Percentiles rank a stretch among this genome's conserved stretches.
These are phyloP conservation scores for Cyclocybe aegerita DNA, from an alignment of 768 basidiomycete species.

Conservation along the genomic window DNA sequence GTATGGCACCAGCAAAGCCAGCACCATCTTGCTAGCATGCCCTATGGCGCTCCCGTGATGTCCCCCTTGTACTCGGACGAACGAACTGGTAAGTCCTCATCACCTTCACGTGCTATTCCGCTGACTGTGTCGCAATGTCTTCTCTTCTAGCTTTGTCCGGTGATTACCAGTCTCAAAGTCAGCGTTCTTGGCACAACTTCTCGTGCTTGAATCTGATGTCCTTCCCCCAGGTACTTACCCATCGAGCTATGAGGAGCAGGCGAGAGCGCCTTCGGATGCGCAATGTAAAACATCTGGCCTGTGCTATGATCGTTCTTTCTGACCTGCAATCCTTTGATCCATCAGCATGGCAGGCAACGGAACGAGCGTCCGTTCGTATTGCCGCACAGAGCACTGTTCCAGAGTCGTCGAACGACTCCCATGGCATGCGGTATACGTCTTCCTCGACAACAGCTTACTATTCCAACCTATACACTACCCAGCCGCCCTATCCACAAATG, in stretches of 20 bases:
- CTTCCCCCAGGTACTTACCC: constrained; percentile 14
- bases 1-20: constrained; percentile 26
- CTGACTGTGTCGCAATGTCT: constrained; percentile 7
- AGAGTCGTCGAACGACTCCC: constrained; percentile 22
- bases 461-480: constrained; percentile 19
- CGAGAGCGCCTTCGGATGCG: constrained; percentile 5
- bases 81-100: constrained; percentile 46
- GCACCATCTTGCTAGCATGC: constrained; percentile 29
- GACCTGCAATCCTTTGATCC: background rate
- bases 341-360: constrained; percentile 51
- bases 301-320: constrained; percentile 2
- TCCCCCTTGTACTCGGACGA: constrained; percentile 57
- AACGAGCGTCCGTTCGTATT: constrained; percentile 59
- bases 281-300: constrained; percentile 7
- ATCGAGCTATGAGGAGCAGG: constrained; percentile 32
- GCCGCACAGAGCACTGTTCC: constrained; percentile 47
- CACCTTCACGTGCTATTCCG: constrained; percentile 3
- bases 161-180: constrained; percentile 42
- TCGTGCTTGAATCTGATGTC: constrained; percentile 2
- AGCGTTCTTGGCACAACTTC: constrained; percentile 13
- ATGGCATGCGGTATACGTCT: constrained; percentile 30
- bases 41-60: constrained; percentile 45
- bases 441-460: constrained; percentile 26
- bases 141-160: constrained; percentile 37
- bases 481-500: constrained; percentile 10